Conservation (phyloP, 2,329 filamentous ascomycete genomes). For the Pseudonectria foliicola region DNA sequence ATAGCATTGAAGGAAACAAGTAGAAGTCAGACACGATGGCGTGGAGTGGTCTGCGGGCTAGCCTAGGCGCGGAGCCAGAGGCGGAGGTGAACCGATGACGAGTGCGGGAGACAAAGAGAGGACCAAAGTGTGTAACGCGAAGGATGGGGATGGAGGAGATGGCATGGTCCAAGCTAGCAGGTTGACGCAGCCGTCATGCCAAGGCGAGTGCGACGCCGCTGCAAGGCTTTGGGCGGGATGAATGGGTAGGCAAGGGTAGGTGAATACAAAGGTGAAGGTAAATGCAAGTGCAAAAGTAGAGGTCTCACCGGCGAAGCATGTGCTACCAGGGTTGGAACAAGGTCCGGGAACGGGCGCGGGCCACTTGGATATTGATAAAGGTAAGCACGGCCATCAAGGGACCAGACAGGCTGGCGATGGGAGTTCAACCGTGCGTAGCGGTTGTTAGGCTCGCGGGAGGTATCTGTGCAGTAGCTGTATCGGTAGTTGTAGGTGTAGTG, state of each 20-base stretch:
- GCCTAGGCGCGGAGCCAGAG: constrained; percentile 13
- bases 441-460: not conserved
- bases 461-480: no score
- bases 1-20: constrained; percentile 7
- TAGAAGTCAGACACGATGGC: constrained; percentile 6
- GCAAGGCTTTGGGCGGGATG: constrained; percentile 14
- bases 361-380: not conserved
- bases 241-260: constrained; percentile 13
- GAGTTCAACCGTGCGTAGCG: constrained; percentile 1
- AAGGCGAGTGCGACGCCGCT: constrained; percentile 13
- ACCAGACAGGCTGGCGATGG: constrained; percentile 6
- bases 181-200: no score
- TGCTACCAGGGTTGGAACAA: constrained; percentile 18
- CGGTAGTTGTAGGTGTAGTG: no score
- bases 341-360: constrained; percentile 9
- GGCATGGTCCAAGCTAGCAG: no score
- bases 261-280: constrained; percentile 10
- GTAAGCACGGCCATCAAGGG: constrained; percentile 15
- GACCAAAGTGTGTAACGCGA: constrained; percentile 21
- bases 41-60: constrained; percentile 12
- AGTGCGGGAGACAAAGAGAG: no score
- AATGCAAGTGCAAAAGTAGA: no score
- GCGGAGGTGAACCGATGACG: constrained; percentile 14
- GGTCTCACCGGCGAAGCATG: constrained; percentile 24
- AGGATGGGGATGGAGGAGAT: no score